Evolutionary conservation across 768 basidiomycete species (phyloP), one percentile per base, ranked within the genome.

Genomic region (Tylopilus vinaceipallidus): DNA sequence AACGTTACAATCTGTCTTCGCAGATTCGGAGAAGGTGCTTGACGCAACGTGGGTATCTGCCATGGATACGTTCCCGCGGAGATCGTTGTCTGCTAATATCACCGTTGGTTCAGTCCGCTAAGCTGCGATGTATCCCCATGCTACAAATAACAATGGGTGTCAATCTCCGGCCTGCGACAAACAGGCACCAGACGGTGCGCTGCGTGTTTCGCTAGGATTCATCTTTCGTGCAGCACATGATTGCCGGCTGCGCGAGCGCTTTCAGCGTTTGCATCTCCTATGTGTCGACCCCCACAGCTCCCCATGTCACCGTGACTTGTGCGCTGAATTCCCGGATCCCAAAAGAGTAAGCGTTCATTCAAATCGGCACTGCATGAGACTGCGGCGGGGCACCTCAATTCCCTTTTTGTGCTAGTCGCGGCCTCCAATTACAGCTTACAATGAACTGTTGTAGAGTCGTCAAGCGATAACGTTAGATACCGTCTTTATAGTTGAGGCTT

Each of bases 21-120:
- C 52, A 57, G 51, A 40, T 56, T 29, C 27, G 50, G 19, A 42
- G 50, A 50, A 52, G 57, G 29, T 32, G 50, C 41, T 54, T 53
- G 45, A 63, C 30, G 49, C 55, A 57, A 57, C 63, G 64, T 66
- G 62, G 52, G 50, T 36, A 38, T 52, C 60, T 59, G 37, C 41
- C 63, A 64, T 65, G 63, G 64, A 64, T 57, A 65, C 63, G 29
- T 57, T 63, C 61, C 63, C 63, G 63, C 63, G 63, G 63, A 66
- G 58, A 61, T 61, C 61, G 50, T 45, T 57, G 38, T 19, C 49
- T 16, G 29, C 44, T 47, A 53, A 45, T 43, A 43, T 53, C 37
- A 40, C 45, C 41, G 47, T n/a, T 53, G 58, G 29, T 44, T 50
- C 49, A 52, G 43, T 61, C 20, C 20, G 40, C 36, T 27, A 45